phyloP scores from a whole-genome alignment of 345 rosid genomes.

The Salix koriyanagi region DNA sequence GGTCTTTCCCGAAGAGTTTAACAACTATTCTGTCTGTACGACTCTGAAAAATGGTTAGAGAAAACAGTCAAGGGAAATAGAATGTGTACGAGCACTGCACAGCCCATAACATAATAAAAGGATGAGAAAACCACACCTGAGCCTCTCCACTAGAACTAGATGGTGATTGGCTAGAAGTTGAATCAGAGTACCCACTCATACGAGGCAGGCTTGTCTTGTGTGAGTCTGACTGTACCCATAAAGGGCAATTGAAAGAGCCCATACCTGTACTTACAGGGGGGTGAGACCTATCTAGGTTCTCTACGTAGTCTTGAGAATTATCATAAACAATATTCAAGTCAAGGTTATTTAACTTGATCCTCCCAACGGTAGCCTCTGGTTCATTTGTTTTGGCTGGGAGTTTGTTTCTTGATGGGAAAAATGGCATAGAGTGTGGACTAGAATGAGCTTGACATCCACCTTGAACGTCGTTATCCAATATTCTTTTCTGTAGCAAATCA shows the following conservation, averaged over 20 bases:
- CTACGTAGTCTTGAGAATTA: constrained; percentile 68
- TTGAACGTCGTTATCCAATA: constrained; percentile 1
- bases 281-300: constrained; percentile 55
- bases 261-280: constrained; percentile 45
- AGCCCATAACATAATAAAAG: neutral
- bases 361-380: constrained; percentile 17
- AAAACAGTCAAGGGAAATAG: constrained; percentile 14
- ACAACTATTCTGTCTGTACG: constrained; percentile 87
- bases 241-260: constrained; percentile 63
- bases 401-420: constrained; percentile 14
- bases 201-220: constrained; percentile 83
- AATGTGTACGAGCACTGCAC: neutral
- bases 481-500: constrained; percentile 24
- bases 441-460: constrained; percentile 11
- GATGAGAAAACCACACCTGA: constrained; percentile 47
- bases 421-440: constrained; percentile 11
- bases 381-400: constrained; percentile 21
- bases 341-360: constrained; percentile 50
- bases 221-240: constrained; percentile 62
- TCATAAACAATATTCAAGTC: constrained; percentile 79
- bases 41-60: constrained; percentile 46
- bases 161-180: constrained; percentile 85
- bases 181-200: constrained; percentile 79
- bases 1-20: constrained; percentile 93
- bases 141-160: constrained; percentile 83